Percentiles rank a stretch among this genome's conserved stretches.
Evolutionary conservation across 768 basidiomycete species (phyloP).

Genomic region (Pulveroboletus sp.): DNA sequence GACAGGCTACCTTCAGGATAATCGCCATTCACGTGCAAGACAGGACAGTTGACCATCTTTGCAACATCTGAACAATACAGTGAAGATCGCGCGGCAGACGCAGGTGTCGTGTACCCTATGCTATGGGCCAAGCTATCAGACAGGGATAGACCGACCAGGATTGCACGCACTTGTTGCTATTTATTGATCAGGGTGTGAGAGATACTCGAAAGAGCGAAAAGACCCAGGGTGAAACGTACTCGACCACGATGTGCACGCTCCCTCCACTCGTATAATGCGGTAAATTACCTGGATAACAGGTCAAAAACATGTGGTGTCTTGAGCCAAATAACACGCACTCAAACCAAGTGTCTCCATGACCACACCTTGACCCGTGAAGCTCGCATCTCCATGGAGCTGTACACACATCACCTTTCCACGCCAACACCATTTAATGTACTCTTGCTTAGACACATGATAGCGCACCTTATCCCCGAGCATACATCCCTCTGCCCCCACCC

Average conservation of each 20-base stretch:
- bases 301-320: neutral
- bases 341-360: constrained; percentile 85
- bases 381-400: constrained; percentile 88
- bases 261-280: constrained; percentile 92
- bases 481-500: constrained; percentile 17
- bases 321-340: constrained; percentile 42
- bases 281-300: constrained; percentile 55
- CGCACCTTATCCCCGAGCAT: constrained; percentile 32
- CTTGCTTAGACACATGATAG: neutral
- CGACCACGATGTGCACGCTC: constrained; percentile 85
- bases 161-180: constrained; percentile 52
- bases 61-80: constrained; percentile 84
- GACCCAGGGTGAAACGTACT: constrained; percentile 45
- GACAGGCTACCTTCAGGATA: constrained; percentile 62
- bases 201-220: neutral
- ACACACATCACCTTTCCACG: constrained; percentile 76
- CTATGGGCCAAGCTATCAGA: constrained; percentile 35
- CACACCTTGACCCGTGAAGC: constrained; percentile 86
- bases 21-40: constrained; percentile 90
- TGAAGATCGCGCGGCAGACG: constrained; percentile 77
- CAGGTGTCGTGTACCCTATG: constrained; percentile 90
- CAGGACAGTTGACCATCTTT: constrained; percentile 87
- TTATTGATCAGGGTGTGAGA: neutral
- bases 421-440: constrained; percentile 8
- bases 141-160: neutral